Conservation (phyloP, 139 green algal genomes). For the Coccomyxa sp. region DNA sequence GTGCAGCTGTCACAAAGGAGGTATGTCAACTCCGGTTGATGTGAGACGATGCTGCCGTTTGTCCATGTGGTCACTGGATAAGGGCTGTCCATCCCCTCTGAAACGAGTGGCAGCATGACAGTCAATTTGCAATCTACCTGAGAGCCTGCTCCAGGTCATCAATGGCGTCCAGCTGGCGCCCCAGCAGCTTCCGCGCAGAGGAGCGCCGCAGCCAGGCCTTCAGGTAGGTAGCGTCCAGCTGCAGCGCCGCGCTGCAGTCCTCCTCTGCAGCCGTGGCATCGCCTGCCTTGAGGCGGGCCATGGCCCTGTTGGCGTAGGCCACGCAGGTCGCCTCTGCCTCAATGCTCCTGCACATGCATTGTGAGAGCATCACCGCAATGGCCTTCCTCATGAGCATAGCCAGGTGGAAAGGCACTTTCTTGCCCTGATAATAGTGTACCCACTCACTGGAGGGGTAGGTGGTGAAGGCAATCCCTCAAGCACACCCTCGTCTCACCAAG, state of each 20-base stretch:
- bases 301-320: slow-evolving; percentile 65
- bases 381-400: too few species aligned
- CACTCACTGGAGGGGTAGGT: too few species aligned
- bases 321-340: slow-evolving; percentile 36
- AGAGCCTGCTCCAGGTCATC: slow-evolving; percentile 66
- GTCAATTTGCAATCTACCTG: slow-evolving; percentile 10
- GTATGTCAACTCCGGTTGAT: neutral
- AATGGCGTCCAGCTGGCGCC: slow-evolving; percentile 36
- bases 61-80: neutral
- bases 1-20: neutral
- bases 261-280: slow-evolving; percentile 39
- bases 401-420: too few species aligned
- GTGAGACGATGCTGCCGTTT: neutral
- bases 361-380: too few species aligned
- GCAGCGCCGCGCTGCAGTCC: slow-evolving; percentile 57
- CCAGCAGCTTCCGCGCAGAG: slow-evolving; percentile 42
- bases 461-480: too few species aligned
- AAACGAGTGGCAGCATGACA: too few species aligned
- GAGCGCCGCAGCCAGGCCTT: slow-evolving; percentile 59
- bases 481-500: too few species aligned
- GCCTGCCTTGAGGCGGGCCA: slow-evolving; percentile 57
- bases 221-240: slow-evolving; percentile 52
- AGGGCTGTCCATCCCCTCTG: too few species aligned
- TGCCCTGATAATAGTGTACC: too few species aligned
- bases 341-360: slow-evolving; percentile 55